These are phyloP conservation scores for Scedosporium dehoogii DNA, from an alignment of 2,329 filamentous ascomycete species.

Conservation along the genomic window DNA sequence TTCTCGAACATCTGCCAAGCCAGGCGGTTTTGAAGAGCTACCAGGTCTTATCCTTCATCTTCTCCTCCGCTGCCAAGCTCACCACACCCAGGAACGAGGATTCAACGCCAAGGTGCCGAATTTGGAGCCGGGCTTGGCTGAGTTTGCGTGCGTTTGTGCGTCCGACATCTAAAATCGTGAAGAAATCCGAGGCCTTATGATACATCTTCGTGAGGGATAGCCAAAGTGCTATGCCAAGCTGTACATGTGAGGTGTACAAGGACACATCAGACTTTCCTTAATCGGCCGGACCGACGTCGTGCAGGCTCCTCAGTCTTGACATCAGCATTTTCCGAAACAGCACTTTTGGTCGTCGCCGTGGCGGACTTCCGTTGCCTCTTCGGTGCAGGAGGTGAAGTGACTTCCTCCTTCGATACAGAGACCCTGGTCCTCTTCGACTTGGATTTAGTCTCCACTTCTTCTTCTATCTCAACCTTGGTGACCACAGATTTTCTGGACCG, in stretches of 20 bases:
- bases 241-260: neutral
- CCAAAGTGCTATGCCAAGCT: neutral
- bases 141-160: neutral
- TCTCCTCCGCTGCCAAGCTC: neutral
- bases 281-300: conserved; percentile 19
- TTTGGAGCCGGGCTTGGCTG: neutral
- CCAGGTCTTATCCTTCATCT: neutral
- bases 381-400: neutral
- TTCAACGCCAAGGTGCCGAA: neutral
- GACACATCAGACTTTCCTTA: conserved; percentile 12
- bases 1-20: neutral
- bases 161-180: neutral
- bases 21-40: neutral
- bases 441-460: conserved; percentile 14
- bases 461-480: conserved; percentile 18
- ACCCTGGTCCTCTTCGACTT: conserved; percentile 13
- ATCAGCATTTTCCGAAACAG: neutral
- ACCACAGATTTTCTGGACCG: neutral
- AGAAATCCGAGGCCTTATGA: too few species aligned
- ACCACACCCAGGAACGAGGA: neutral
- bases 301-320: neutral
- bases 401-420: conserved; percentile 14
- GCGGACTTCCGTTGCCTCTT: conserved; percentile 1
- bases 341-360: neutral
- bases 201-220: neutral